Percentiles rank a stretch among this genome's conserved stretches.
These are phyloP conservation scores for Thelonectria blattea DNA, from an alignment of 2,329 filamentous ascomycete species.

Conservation along the genomic window DNA sequence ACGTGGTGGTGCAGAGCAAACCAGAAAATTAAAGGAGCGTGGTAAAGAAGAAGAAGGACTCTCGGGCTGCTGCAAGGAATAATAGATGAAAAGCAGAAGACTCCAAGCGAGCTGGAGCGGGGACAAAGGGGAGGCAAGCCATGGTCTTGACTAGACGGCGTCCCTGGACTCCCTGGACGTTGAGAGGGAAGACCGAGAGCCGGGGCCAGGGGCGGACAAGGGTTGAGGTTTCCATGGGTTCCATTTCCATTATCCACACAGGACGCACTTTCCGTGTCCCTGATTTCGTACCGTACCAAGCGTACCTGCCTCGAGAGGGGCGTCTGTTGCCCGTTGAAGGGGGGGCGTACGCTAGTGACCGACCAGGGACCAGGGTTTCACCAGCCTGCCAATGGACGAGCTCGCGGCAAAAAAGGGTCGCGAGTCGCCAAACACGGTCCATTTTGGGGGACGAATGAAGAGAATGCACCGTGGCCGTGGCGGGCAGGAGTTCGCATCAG, in stretches of 20 bases:
- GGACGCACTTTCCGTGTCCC: constrained; percentile 3
- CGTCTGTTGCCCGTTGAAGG: constrained; percentile 7
- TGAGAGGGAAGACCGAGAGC: constrained; percentile 17
- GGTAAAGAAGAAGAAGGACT: constrained; percentile 54
- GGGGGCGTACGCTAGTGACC: constrained; percentile 12
- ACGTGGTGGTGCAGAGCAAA: constrained; percentile 35
- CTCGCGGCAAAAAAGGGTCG: constrained; percentile 1
- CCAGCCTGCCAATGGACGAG: constrained; percentile 2
- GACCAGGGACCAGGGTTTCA: constrained; percentile 9
- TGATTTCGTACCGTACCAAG: background rate
- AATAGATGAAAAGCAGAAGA: constrained; percentile 39
- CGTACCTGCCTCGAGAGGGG: constrained; percentile 6
- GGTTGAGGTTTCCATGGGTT: constrained; percentile 5
- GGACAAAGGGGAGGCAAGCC: constrained; percentile 38
- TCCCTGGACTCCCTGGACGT: constrained; percentile 1
- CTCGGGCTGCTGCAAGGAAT: constrained; percentile 57
- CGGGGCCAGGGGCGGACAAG: constrained; percentile 19
- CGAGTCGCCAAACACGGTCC: background rate
- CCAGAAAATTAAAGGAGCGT: constrained; percentile 51
- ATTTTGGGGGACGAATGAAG: constrained; percentile 11
- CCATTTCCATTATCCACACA: background rate
- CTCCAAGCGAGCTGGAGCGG: constrained; percentile 32
- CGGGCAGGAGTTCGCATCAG: background rate
- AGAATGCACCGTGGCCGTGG: background rate
- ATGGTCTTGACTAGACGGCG: constrained; percentile 30